Conservation (phyloP, 129 eudicot genomes). For the Flaveria ramosissima region DNA sequence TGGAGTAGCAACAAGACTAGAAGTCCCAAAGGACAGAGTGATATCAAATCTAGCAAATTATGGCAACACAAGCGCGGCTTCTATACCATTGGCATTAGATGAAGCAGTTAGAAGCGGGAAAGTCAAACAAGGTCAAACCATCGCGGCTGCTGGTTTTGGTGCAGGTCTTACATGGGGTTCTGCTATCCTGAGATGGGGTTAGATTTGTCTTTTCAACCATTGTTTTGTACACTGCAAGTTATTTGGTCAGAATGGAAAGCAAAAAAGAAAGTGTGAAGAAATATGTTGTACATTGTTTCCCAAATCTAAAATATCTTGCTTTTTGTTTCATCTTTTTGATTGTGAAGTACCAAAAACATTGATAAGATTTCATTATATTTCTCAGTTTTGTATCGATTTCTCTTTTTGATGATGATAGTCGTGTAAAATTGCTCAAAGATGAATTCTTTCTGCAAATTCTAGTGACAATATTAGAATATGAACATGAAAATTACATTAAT, state of each 20-base stretch:
- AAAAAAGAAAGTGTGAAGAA: background rate
- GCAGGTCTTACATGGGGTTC: constrained; percentile 99
- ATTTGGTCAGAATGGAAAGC: constrained; percentile 10
- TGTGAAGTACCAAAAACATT: background rate
- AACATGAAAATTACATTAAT: background rate
- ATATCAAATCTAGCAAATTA: constrained; percentile 82
- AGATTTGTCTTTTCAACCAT: constrained; percentile 23
- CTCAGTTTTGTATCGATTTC: background rate
- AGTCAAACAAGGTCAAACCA: constrained; percentile 77
- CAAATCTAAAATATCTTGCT: background rate
- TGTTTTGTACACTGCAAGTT: constrained; percentile 31
- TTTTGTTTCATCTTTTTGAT: background rate
- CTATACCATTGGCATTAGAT: constrained; percentile 86
- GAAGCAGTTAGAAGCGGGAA: constrained; percentile 93
- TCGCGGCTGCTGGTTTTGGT: constrained; percentile 94
- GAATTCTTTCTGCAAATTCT: background rate
- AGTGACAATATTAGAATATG: background rate
- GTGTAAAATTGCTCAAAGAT: background rate
- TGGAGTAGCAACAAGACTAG: constrained; percentile 78
- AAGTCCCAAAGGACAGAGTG: constrained; percentile 71
- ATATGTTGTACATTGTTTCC: constrained; percentile 12
- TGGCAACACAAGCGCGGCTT: constrained; percentile 93
- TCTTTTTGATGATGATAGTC: background rate
- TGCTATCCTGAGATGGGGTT: constrained; percentile 92
- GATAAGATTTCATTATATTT: background rate